Evolutionary conservation across 768 basidiomycete species (phyloP).

Genomic region (Termitomyces sp.): DNA sequence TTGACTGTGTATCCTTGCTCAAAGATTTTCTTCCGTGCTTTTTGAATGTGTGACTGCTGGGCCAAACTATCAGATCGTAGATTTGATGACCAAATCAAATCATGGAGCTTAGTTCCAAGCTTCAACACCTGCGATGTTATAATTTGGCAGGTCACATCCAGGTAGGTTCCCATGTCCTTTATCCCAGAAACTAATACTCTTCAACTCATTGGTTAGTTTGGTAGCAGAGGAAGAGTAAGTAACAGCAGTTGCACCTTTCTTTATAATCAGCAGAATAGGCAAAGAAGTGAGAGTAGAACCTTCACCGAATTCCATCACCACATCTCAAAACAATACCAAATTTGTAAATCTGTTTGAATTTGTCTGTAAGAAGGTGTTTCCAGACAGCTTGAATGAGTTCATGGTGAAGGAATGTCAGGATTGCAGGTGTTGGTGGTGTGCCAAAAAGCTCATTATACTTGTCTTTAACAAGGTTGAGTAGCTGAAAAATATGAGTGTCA

Average conservation of each 20-base stretch:
- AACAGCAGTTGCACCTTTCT: no score
- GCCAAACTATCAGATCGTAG: neutral
- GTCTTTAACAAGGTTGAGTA: neutral
- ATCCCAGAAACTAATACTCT: neutral
- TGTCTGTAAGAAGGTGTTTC: neutral
- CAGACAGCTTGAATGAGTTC: no score
- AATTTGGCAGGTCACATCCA: neutral
- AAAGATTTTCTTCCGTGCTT: neutral
- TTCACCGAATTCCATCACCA: no score
- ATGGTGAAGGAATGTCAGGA: neutral
- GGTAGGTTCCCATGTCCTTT: neutral
- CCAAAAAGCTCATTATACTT: neutral
- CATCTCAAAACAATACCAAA: neutral
- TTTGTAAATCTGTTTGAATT: neutral
- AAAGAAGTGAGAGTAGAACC: neutral
- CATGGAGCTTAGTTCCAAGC: neutral
- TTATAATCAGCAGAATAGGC: neutral
- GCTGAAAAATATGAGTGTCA: no score
- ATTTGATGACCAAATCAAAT: neutral
- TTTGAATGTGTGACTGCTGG: neutral
- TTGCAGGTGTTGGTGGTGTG: neutral
- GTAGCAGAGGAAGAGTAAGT: no score
- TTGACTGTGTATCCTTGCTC: neutral
- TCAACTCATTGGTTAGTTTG: neutral
- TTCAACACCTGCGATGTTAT: neutral